Evolutionary conservation across 192 early-diverging fungal species (phyloP).

Genomic region (Gonapodya prolifera): DNA sequence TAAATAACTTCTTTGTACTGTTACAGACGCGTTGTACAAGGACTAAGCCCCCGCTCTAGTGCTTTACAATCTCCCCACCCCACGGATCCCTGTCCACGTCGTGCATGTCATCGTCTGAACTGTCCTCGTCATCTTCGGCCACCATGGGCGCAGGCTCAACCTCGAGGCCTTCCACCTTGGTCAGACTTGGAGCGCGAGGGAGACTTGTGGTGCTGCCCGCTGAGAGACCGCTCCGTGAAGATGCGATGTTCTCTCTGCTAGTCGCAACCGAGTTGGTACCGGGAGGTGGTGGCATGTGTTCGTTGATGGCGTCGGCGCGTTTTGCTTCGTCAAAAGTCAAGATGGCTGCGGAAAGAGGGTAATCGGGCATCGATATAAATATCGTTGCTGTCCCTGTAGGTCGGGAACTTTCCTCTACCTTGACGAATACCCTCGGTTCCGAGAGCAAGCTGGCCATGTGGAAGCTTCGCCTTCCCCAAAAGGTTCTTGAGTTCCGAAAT

Average conservation of each 20-base stretch:
- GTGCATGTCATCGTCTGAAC: not conserved
- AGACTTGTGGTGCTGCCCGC: not conserved
- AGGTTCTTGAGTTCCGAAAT: slow-evolving; percentile 88
- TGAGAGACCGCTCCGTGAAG: not conserved
- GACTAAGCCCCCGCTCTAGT: not conserved
- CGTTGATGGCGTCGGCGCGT: slow-evolving; percentile 81
- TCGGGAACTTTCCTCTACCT: slow-evolving; percentile 40
- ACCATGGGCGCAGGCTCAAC: not conserved
- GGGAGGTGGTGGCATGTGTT: slow-evolving; percentile 63
- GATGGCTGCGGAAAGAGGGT: too few relatives aligned
- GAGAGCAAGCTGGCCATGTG: slow-evolving; percentile 71
- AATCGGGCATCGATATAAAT: too few relatives aligned
- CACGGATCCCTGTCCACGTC: not conserved
- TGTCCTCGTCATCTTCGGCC: not conserved
- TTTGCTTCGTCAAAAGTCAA: slow-evolving; percentile 87
- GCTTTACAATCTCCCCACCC: not conserved
- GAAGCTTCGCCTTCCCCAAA: slow-evolving; percentile 68
- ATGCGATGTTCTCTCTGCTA: not conserved
- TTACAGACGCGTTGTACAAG: too few relatives aligned
- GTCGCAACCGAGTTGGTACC: not conserved
- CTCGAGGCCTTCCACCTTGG: not conserved
- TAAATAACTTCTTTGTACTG: too few relatives aligned
- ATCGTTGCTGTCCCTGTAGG: too few relatives aligned
- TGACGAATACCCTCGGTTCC: slow-evolving; percentile 86
- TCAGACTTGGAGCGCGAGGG: not conserved